Evolutionary conservation across 2,329 filamentous ascomycete genomes (phyloP), one percentile per base, ranked within the genome.

Genomic region (Colletotrichum sp.): DNA sequence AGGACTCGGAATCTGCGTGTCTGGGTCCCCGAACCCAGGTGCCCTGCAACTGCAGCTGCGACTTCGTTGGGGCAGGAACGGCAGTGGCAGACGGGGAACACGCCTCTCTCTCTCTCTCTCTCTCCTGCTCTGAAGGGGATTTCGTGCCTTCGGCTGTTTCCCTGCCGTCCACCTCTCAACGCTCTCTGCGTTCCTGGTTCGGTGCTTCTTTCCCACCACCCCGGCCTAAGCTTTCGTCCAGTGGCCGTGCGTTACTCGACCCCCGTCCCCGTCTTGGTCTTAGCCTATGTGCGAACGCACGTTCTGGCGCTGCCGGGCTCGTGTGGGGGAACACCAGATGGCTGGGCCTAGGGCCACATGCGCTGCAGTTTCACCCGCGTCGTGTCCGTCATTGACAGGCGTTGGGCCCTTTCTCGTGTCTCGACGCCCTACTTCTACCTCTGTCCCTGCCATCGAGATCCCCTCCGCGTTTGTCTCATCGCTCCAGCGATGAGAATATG

Each of bases 161-260:
- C 62, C 36, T 71, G 62, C 68, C 55, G 72, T 61, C 69, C 43
- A 65, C 56, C 56, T 73, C 60, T 74, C 66, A 34, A 70, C 43
- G 55, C 66, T 65, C 39, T 48, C n/a, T 52, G 43, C 43, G 43
- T 52, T 52, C 43, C 43, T 52, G 43, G 43, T 52, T 52, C 43
- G 43, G 43, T 73, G 25, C 61, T 66, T 36, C 28, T 27, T 52
- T 58, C 34, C 22, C 34, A 55, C 25, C 71, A 64, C 56, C 73
- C 73, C 62, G 27, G 69, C 48, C 69, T 74, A 76, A 76, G 70
- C 74, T 76, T 76, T 75, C 39, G n/a, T 34, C 28, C 64, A 71
- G 43, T 28, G 70, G 27, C 74, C 70, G 74, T 76, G 74, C 74
- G 70, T 74, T 61, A 58, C 55, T 58, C 16, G 32, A 67, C 65